phyloP scores from a whole-genome alignment of 352 stramenopile species.

The Phytophthora palmivora region DNA sequence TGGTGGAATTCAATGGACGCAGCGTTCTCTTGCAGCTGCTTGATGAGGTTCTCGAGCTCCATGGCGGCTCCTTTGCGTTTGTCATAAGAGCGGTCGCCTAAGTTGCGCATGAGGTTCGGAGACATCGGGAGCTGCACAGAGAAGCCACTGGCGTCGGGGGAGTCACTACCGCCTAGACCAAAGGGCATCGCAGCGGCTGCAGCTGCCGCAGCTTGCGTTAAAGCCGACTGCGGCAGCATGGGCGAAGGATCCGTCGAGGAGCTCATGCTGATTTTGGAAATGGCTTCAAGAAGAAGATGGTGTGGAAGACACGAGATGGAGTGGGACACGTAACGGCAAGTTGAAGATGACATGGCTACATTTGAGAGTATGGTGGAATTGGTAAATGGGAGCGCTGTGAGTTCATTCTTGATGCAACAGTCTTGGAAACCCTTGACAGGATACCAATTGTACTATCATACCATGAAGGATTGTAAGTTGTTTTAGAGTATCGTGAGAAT shows the following conservation, averaged over 20 bases:
- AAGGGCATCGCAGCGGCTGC: constrained; percentile 60
- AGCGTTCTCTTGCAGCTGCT: constrained; percentile 95
- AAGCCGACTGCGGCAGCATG: constrained; percentile 67
- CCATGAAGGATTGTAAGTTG: too few relatives aligned
- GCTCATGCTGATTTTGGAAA: constrained; percentile 32
- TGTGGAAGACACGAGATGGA: not conserved
- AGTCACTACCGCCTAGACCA: constrained; percentile 34
- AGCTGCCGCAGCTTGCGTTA: constrained; percentile 50
- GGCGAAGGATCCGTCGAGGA: constrained; percentile 43
- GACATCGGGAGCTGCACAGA: constrained; percentile 76
- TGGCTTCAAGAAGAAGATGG: constrained; percentile 15
- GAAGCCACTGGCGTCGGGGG: constrained; percentile 37
- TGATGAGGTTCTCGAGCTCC: constrained; percentile 99
- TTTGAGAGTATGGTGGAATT: too few relatives aligned
- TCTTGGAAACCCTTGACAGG: too few relatives aligned
- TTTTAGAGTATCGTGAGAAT: too few relatives aligned
- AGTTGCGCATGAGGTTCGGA: constrained; percentile 84
- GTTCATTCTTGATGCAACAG: too few relatives aligned
- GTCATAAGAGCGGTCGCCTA: constrained; percentile 99
- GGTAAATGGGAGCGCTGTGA: too few relatives aligned
- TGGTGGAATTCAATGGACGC: constrained; percentile 78
- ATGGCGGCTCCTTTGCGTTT: constrained; percentile 99
- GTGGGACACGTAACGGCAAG: not conserved
- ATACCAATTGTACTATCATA: too few relatives aligned
- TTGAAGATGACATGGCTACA: not conserved